phyloP scores from a whole-genome alignment of 805 yeast genomes.

The Debaryomyces castellii region DNA sequence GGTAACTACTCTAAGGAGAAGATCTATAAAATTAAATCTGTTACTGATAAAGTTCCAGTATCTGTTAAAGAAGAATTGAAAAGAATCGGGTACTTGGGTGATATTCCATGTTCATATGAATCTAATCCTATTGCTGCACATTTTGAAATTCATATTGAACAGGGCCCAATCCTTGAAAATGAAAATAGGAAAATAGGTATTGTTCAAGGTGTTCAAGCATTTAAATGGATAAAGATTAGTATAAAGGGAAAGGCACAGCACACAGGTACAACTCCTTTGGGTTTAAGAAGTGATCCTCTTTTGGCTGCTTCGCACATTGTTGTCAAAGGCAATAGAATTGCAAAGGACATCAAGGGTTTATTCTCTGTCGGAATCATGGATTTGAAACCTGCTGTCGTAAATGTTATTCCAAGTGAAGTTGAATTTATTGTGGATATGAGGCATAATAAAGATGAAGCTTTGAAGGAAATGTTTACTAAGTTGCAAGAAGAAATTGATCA shows the following conservation, averaged over 20 bases:
- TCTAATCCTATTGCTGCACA: conserved; percentile 63
- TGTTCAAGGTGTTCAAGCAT: conserved; percentile 67
- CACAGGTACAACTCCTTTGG: conserved; percentile 72
- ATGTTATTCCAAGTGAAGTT: conserved; percentile 65
- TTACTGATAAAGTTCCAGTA: conserved; percentile 48
- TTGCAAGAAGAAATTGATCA: conserved; percentile 9
- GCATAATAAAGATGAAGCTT: conserved; percentile 47
- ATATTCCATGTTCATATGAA: conserved; percentile 44
- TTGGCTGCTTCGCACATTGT: conserved; percentile 59
- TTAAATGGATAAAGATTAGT: conserved; percentile 58
- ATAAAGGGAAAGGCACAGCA: conserved; percentile 67
- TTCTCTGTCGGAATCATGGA: conserved; percentile 59
- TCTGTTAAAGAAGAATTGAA: conserved; percentile 54
- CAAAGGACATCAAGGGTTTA: conserved; percentile 50
- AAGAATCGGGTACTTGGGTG: conserved; percentile 65
- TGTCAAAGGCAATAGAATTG: conserved; percentile 54
- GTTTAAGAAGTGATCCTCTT: conserved; percentile 59
- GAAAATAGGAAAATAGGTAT: conserved; percentile 58
- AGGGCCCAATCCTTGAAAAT: conserved; percentile 69
- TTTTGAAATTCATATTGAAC: conserved; percentile 75
- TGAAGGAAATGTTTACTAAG: conserved; percentile 37
- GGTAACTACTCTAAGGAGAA: conserved; percentile 47
- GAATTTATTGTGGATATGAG: conserved; percentile 62
- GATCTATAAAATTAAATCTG: conserved; percentile 51
- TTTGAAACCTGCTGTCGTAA: conserved; percentile 59